Evolutionary conservation across 108 stramenopile species (phyloP).

Genomic region (Cyclotella cryptica): DNA sequence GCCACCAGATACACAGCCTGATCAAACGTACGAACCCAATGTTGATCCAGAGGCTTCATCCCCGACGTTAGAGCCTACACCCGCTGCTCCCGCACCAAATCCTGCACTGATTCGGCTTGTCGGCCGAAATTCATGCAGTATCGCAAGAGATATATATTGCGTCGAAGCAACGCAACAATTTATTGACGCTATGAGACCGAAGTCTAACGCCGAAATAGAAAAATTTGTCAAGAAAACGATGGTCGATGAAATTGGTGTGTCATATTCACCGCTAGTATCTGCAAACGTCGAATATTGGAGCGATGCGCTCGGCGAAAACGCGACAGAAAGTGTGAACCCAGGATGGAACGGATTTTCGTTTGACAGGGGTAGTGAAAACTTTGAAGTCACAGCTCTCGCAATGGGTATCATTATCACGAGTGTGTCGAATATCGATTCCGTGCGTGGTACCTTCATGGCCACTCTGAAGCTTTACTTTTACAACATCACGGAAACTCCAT

Average conservation of each 20-base stretch:
- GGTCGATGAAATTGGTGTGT: neutral
- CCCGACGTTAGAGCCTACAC: neutral
- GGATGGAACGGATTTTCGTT: neutral
- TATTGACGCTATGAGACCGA: neutral
- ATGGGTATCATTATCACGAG: neutral
- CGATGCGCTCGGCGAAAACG: neutral
- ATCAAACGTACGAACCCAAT: too few species aligned
- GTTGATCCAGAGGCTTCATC: too few species aligned
- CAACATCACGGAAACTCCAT: neutral
- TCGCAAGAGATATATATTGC: neutral
- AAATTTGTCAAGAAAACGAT: neutral
- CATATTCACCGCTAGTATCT: neutral
- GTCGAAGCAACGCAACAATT: neutral
- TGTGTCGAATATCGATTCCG: neutral
- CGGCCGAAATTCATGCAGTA: neutral
- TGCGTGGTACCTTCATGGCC: neutral
- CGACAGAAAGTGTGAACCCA: neutral
- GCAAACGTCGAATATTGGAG: slow-evolving; percentile 1
- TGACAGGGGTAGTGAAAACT: neutral
- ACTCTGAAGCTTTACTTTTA: neutral
- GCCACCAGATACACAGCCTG: too few species aligned
- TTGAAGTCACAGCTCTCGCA: neutral
- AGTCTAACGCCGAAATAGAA: neutral
- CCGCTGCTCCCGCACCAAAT: neutral
- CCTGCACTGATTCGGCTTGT: neutral